Conservation (phyloP, 2,329 filamentous ascomycete genomes). For the Ploettnerulaceae sp. region DNA sequence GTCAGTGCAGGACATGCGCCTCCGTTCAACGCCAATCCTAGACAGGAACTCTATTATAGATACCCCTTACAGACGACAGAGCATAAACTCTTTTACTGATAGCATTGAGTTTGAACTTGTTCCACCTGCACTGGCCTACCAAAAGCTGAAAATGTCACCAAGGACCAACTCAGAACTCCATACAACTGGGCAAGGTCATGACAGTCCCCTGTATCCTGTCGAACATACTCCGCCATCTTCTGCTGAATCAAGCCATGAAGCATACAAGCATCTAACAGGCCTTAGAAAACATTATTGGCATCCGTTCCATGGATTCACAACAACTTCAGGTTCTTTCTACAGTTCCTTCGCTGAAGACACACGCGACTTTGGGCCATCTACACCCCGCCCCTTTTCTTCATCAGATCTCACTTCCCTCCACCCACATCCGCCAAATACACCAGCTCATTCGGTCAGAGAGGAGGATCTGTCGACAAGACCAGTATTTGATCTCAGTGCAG, state of each 20-base stretch:
- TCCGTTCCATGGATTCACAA: not conserved
- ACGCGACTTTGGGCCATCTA: not conserved
- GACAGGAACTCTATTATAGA: constrained; percentile 15
- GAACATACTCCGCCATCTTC: constrained; percentile 12
- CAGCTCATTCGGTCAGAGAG: not conserved
- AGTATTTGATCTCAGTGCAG: constrained; percentile 4
- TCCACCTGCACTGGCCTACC: constrained; percentile 5
- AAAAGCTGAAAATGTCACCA: constrained; percentile 7
- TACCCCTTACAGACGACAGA: not conserved
- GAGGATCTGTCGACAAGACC: constrained; percentile 2
- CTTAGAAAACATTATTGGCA: not conserved
- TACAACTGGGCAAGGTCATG: not conserved
- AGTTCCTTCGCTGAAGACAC: not conserved
- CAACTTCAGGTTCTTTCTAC: constrained; percentile 35
- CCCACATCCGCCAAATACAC: constrained; percentile 14
- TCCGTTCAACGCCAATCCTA: constrained; percentile 12
- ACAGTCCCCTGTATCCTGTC: not conserved
- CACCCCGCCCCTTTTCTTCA: constrained; percentile 18
- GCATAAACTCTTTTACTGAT: not conserved
- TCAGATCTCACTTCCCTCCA: constrained; percentile 20
- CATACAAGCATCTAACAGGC: not conserved
- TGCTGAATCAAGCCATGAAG: constrained; percentile 4
- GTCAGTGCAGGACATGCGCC: constrained; percentile 6
- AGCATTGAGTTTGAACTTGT: not conserved
- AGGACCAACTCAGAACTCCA: not conserved